Evolutionary conservation across 371 early-diverging fungal genomes (phyloP), one percentile per base, ranked within the genome.

Genomic region (Mucor velutinosus): DNA sequence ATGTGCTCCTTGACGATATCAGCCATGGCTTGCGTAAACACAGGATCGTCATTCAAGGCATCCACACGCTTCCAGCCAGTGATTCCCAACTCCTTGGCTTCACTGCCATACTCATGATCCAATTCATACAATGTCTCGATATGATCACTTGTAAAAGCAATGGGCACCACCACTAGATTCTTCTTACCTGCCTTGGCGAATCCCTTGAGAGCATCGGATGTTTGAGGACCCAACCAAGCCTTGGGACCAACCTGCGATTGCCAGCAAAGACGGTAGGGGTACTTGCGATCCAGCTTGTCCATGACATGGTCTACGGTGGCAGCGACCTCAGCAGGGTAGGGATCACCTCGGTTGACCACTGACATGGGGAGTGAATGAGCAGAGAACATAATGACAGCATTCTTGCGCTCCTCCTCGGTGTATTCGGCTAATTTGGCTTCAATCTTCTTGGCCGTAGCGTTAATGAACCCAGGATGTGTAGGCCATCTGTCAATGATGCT

Each of bases 341-440:
- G 84, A 72, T 97, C 98, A 49, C 93, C 93, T 37, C 95, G 90
- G 73, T 94, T 92, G 47, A 98, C 95, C 3, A 94, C 92, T 0
- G 90, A 86, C 92, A 98, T 94, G 25, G 98, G 98, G 29, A 98
- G 80, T 3, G 97, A 97, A 77, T 98, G 98, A 4, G 98, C 98
- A 7, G 97, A 95, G 68, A 97, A 98, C 63, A 98, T 81, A 27
- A 98, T 86, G 14, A 94, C 78, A 10, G 94, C 95, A 32, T 88
- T 75, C 56, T 87, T 73, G 11, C 95, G 90, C 35, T 80, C 81
- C 45, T 84, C 86, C 29, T 76, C 74, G 0, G 93, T 84, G 69
- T 94, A 93, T 66, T 87, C 86, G 10, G 66, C 69, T 25, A 98
- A 76, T 58, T 90, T 87, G 12, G 71, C 77, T 58, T 92, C 87